phyloP scores from a whole-genome alignment of 345 rosid genomes.

The Aegle marmelos region DNA sequence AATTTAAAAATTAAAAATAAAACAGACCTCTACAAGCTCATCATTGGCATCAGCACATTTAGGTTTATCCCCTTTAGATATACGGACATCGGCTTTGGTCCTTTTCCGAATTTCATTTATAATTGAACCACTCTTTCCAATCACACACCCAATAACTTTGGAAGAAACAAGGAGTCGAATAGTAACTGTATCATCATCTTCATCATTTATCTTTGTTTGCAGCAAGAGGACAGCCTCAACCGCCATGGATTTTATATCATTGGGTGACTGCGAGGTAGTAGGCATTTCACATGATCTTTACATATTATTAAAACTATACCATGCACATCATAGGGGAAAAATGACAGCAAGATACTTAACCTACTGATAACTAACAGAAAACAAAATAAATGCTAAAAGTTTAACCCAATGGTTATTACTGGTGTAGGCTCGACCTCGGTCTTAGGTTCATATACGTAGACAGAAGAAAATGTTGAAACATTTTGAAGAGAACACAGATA shows the following conservation, averaged over 20 bases:
- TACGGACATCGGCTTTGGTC: conserved; percentile 75
- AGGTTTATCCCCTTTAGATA: conserved; percentile 72
- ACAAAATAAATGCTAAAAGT: not conserved
- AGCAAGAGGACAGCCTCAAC: conserved; percentile 91
- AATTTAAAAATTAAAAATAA: not conserved
- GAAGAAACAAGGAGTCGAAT: conserved; percentile 82
- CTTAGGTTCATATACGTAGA: not conserved
- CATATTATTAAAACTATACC: not conserved
- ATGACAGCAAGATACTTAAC: not conserved
- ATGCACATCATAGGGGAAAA: not conserved
- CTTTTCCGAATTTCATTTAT: conserved; percentile 87
- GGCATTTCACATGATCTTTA: not conserved
- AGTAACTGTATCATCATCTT: conserved; percentile 53
- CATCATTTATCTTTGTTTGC: conserved; percentile 84
- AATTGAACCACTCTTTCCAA: conserved; percentile 91
- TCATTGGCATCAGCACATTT: conserved; percentile 67
- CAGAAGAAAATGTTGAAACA: not conserved
- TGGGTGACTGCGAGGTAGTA: conserved; percentile 55
- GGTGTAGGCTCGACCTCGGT: not conserved
- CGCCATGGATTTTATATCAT: conserved; percentile 91
- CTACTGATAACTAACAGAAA: not conserved
- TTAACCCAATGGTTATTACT: not conserved
- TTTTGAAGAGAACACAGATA: not conserved
- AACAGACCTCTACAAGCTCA: conserved; percentile 84
- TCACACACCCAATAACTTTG: conserved; percentile 88